phyloP scores from a whole-genome alignment of 2,329 filamentous ascomycete genomes.

The Aspergillus cejpii region DNA sequence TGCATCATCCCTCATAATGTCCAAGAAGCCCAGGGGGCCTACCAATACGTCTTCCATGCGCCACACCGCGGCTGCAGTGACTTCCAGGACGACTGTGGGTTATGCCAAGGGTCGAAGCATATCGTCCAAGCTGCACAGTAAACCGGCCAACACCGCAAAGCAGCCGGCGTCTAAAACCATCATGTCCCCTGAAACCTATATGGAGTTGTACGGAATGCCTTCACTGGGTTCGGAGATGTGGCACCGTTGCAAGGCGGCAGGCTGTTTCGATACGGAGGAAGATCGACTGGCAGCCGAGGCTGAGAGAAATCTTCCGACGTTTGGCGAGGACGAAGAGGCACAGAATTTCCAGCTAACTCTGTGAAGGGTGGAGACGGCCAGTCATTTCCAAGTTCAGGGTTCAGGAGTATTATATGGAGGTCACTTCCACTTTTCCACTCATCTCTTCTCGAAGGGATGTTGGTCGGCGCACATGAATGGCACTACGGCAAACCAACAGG shows the following conservation, averaged over 20 bases:
- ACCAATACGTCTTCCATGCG: slow-evolving; percentile 50
- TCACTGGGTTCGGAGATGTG: slow-evolving; percentile 42
- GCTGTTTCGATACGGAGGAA: slow-evolving; percentile 32
- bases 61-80: slow-evolving; percentile 56
- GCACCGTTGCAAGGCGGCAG: slow-evolving; percentile 35
- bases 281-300: slow-evolving; percentile 18
- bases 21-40: slow-evolving; percentile 41
- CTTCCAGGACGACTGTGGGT: slow-evolving; percentile 74
- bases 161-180: slow-evolving; percentile 22
- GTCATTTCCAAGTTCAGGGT: not conserved
- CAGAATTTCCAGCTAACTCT: slow-evolving; percentile 38
- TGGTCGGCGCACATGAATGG: not conserved
- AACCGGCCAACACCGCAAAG: slow-evolving; percentile 19
- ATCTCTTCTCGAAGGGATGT: slow-evolving; percentile 10
- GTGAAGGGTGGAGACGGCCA: slow-evolving; percentile 11
- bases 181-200: slow-evolving; percentile 39
- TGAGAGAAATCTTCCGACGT: slow-evolving; percentile 26
- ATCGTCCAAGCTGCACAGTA: slow-evolving; percentile 27
- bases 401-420: not conserved
- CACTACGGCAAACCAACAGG: slow-evolving; percentile 2
- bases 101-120: slow-evolving; percentile 66
- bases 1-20: slow-evolving; percentile 27
- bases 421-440: slow-evolving; percentile 8
- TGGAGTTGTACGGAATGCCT: slow-evolving; percentile 39
- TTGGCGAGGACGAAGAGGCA: slow-evolving; percentile 36